phyloP scores from a whole-genome alignment of 2,329 filamentous ascomycete genomes.

The Myriangium duriaei region DNA sequence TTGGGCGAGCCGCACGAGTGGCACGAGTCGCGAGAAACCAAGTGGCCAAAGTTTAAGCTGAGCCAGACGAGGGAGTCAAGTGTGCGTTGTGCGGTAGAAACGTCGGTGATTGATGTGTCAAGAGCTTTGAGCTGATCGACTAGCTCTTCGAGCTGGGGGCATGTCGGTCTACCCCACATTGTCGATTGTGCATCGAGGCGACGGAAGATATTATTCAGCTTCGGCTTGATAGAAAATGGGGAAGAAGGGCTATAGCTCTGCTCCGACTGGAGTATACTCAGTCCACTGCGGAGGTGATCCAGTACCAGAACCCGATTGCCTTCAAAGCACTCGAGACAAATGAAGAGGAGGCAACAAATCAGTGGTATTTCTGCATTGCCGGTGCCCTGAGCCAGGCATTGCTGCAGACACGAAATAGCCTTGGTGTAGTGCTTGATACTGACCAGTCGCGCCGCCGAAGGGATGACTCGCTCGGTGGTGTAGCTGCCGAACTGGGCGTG shows the following conservation, averaged over 20 bases:
- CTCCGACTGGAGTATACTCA: constrained; percentile 13
- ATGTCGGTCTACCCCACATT: background rate
- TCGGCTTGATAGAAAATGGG: background rate
- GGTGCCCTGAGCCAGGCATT: background rate
- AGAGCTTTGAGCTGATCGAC: background rate
- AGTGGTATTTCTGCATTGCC: constrained; percentile 15
- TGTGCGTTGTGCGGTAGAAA: background rate
- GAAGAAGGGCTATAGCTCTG: background rate
- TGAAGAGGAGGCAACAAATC: constrained; percentile 21
- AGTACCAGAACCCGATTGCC: constrained; percentile 21
- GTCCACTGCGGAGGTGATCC: constrained; percentile 22
- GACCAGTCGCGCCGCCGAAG: constrained; percentile 4
- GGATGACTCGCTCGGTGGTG: background rate
- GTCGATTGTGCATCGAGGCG: background rate
- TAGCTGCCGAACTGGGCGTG: constrained; percentile 15
- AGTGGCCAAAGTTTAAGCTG: background rate
- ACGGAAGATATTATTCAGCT: background rate
- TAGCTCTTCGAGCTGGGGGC: background rate
- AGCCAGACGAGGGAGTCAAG: background rate
- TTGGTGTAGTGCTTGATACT: constrained; percentile 21
- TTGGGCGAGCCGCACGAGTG: no score
- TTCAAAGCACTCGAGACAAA: constrained; percentile 23
- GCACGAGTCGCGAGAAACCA: background rate
- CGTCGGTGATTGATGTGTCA: background rate
- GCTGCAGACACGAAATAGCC: constrained; percentile 15